Percentiles rank a stretch among this genome's conserved stretches.
Evolutionary conservation across 1,139 yeast genomes (phyloP).

Genomic region (Nakaseomyces nivariensis): DNA sequence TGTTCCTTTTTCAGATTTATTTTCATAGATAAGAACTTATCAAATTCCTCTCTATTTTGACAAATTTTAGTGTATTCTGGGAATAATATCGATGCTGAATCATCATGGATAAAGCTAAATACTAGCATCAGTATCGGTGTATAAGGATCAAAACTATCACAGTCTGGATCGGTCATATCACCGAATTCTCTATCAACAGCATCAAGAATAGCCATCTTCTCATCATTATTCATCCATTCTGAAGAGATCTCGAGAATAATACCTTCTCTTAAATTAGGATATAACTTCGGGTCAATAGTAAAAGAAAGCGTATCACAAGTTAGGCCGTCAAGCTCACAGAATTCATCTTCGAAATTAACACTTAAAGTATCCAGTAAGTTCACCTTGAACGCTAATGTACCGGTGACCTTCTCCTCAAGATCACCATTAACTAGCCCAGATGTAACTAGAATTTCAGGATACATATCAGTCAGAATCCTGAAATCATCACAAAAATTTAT

Average conservation of each 20-base stretch:
- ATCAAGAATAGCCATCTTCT: conserved; percentile 13
- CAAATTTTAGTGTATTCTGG: conserved; percentile 14
- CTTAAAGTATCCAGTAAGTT: conserved; percentile 6
- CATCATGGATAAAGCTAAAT: conserved; percentile 37
- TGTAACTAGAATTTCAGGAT: conserved; percentile 35
- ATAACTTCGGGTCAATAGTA: conserved; percentile 13
- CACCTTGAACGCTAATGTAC: conserved; percentile 14
- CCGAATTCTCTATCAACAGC: conserved; percentile 25
- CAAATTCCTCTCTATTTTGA: conserved; percentile 12
- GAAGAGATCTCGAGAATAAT: conserved; percentile 27
- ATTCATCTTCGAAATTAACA: conserved; percentile 7
- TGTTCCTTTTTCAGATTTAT: conserved; percentile 22
- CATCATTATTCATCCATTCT: conserved; percentile 25
- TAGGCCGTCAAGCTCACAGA: conserved; percentile 9
- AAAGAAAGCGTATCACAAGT: conserved; percentile 19
- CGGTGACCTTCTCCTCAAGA: conserved; percentile 8
- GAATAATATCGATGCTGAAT: conserved; percentile 21
- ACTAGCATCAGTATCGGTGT: conserved; percentile 35
- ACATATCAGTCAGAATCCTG: conserved; percentile 40
- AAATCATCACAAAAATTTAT: conserved; percentile 33
- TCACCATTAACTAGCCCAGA: not conserved
- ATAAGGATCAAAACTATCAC: conserved; percentile 29
- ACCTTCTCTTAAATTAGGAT: conserved; percentile 25
- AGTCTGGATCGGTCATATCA: conserved; percentile 32
- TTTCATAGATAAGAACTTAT: conserved; percentile 17